Evolutionary conservation across 2,329 filamentous ascomycete genomes (phyloP), one percentile per base, ranked within the genome.

Genomic region (Neofusicoccum umdonicola): DNA sequence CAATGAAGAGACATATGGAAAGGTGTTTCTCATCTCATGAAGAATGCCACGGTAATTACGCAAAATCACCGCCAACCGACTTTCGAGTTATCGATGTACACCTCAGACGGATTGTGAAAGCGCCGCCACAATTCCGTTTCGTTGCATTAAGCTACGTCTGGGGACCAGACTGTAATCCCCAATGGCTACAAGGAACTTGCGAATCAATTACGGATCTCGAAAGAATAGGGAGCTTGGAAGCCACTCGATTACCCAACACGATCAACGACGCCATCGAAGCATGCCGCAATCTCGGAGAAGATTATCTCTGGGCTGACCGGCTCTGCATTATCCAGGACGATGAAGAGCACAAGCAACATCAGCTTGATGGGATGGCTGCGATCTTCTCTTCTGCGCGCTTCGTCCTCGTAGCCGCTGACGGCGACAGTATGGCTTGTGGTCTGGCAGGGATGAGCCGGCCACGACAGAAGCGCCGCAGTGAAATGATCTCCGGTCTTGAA

Each of bases 291-390:
- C 12, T 69, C 0, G 65, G 66, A 1, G 64, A 66, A 42, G 17
- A 65, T 34, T 61, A 60, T 22, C 35, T 69, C 2, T 69, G 68
- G 68, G 62, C 67, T 35, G 68, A 69, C 44, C 58, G 65, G 8
- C 51, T 69, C 9, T 69, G 68, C 42, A 69, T 63, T 19, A 13
- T 63, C 13, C 60, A 63, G 31, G 60, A 63, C 8, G 60, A 63
- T 11, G 54, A 62, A 8, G 64, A 35, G 63, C 68, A 22, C 4
- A 45, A 45, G 44, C 8, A 19, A 2, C 66, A 64, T 39, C 54
- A 63, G 12, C 13, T 22, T 27, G 8, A 68, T 69, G 68, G 64
- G 0, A 45, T 45, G 44, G 44, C 17, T 4, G 17, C 17, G 1
- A 45, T 45, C 8, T 45, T 19, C 8, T 19, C 17, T 3, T 45